Evolutionary conservation across 2,329 filamentous ascomycete species (phyloP).

Genomic region (Thielaviopsis euricoi): DNA sequence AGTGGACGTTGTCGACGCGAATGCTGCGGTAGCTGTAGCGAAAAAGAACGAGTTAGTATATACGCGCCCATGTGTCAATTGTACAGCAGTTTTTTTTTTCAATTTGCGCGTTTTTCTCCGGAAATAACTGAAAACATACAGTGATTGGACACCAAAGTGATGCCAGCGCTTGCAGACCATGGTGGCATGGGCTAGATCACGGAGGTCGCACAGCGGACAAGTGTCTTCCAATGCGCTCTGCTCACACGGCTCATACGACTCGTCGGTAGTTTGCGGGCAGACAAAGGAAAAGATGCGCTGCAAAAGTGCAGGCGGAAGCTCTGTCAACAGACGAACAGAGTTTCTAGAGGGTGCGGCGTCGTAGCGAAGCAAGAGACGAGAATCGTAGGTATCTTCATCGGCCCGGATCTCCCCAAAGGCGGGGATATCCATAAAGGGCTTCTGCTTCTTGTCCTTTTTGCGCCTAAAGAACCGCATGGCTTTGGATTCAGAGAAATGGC

Average conservation of each 20-base stretch:
- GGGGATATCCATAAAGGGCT: constrained; percentile 18
- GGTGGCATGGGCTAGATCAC: constrained; percentile 69
- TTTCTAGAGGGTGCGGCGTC: constrained; percentile 21
- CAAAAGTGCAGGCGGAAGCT: constrained; percentile 53
- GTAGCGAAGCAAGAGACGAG: constrained; percentile 13
- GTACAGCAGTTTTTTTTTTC: no score
- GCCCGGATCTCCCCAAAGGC: constrained; percentile 4
- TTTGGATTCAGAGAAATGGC: not conserved
- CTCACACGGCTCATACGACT: constrained; percentile 69
- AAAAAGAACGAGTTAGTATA: not conserved
- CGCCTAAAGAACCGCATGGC: constrained; percentile 18
- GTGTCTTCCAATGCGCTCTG: constrained; percentile 59
- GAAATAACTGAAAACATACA: constrained; percentile 42
- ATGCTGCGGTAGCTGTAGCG: constrained; percentile 62
- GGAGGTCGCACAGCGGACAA: constrained; percentile 87
- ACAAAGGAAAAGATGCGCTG: constrained; percentile 64
- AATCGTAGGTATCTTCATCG: constrained; percentile 9
- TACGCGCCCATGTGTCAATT: not conserved
- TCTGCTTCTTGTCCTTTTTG: constrained; percentile 21
- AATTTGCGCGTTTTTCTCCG: no score
- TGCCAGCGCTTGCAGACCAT: constrained; percentile 61
- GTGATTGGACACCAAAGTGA: constrained; percentile 28
- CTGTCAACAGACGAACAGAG: constrained; percentile 28
- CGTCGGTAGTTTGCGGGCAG: constrained; percentile 67
- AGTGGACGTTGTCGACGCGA: constrained; percentile 86